Percentiles rank a stretch among this genome's conserved stretches.
These are phyloP conservation scores for Exserohilum rostratum DNA, from an alignment of 2,329 filamentous ascomycete species.

Conservation along the genomic window DNA sequence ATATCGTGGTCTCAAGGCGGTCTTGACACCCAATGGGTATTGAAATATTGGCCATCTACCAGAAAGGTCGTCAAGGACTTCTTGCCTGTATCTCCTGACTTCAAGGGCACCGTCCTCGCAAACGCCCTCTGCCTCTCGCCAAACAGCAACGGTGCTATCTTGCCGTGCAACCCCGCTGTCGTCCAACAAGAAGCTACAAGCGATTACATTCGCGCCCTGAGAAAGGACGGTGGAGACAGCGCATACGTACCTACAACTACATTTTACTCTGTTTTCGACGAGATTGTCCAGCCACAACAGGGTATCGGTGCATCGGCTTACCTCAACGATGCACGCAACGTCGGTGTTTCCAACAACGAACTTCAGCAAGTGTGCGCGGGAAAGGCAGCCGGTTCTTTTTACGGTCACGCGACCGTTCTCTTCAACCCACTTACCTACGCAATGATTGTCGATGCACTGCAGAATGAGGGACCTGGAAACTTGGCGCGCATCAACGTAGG, in stretches of 20 bases:
- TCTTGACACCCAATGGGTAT: slow-evolving; percentile 62
- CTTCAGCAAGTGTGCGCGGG: slow-evolving; percentile 54
- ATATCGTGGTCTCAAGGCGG: slow-evolving; percentile 62
- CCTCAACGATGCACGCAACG: slow-evolving; percentile 50
- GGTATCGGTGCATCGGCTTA: slow-evolving; percentile 56
- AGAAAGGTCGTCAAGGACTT: slow-evolving; percentile 56
- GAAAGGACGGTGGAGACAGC: slow-evolving; percentile 55
- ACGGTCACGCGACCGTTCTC: slow-evolving; percentile 59
- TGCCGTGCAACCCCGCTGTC: slow-evolving; percentile 47
- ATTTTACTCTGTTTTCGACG: slow-evolving; percentile 58
- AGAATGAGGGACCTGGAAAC: slow-evolving; percentile 54
- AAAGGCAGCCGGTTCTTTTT: slow-evolving; percentile 53
- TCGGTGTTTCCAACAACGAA: slow-evolving; percentile 59
- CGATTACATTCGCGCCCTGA: slow-evolving; percentile 52
- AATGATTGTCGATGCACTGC: slow-evolving; percentile 57
- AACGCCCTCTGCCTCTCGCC: slow-evolving; percentile 31
- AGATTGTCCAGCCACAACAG: slow-evolving; percentile 59
- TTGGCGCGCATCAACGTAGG: slow-evolving; percentile 49
- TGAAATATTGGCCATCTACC: slow-evolving; percentile 64
- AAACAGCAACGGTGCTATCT: slow-evolving; percentile 32
- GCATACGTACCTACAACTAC: slow-evolving; percentile 63
- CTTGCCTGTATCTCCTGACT: slow-evolving; percentile 61
- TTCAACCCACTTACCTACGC: slow-evolving; percentile 56
- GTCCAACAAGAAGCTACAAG: slow-evolving; percentile 57
- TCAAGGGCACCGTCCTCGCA: slow-evolving; percentile 55